These are phyloP conservation scores for Amanita inopinata DNA, from an alignment of 768 basidiomycete species.

Conservation along the genomic window DNA sequence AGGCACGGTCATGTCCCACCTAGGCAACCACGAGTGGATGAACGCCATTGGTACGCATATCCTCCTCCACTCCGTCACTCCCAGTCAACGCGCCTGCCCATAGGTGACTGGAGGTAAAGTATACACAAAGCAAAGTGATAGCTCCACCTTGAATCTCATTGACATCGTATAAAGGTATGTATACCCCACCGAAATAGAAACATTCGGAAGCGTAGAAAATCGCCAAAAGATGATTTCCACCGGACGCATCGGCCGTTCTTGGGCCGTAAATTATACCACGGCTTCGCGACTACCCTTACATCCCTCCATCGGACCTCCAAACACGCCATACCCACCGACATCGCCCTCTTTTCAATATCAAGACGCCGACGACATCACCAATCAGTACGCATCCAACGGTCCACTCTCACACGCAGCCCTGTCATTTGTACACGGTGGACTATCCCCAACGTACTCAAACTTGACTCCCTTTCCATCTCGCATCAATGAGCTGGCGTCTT, in stretches of 20 bases:
- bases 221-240: slow-evolving; percentile 68
- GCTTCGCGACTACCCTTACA: slow-evolving; percentile 78
- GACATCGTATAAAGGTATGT: slow-evolving; percentile 56
- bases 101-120: slow-evolving; percentile 78
- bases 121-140: not conserved
- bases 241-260: slow-evolving; percentile 72
- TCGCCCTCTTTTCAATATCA: slow-evolving; percentile 21
- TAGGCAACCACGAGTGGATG: slow-evolving; percentile 98
- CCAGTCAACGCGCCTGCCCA: slow-evolving; percentile 8
- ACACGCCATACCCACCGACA: slow-evolving; percentile 39
- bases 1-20: slow-evolving; percentile 63
- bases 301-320: slow-evolving; percentile 54
- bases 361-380: slow-evolving; percentile 15
- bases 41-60: slow-evolving; percentile 60
- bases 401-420: slow-evolving; percentile 71
- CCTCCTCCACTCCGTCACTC: slow-evolving; percentile 1
- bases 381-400: slow-evolving; percentile 13
- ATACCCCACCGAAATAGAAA: slow-evolving; percentile 68
- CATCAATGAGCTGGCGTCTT: slow-evolving; percentile 69
- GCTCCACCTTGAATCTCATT: not conserved
- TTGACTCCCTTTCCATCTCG: slow-evolving; percentile 74
- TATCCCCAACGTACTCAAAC: slow-evolving; percentile 66
- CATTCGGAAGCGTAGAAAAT: slow-evolving; percentile 61
- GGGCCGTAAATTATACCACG: slow-evolving; percentile 80
- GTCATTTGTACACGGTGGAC: slow-evolving; percentile 91